Evolutionary conservation across 352 stramenopile species (phyloP), one percentile per base, ranked within the genome.

Genomic region (Peronospora farinosa): DNA sequence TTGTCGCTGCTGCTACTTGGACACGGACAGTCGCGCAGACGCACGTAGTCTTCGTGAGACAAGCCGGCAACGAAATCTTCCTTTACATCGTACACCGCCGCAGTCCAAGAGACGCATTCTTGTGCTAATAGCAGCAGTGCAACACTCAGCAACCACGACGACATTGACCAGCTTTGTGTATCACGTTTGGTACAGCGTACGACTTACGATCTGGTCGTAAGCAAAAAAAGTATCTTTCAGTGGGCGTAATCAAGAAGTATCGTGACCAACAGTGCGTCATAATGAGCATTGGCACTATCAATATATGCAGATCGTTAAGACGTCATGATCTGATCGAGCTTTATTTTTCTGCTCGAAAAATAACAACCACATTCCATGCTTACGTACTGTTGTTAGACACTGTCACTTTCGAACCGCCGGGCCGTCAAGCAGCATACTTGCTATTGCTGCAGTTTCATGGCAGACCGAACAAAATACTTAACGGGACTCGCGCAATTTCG

Each of bases 251-350:
- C 23, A 6, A 27, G n/a, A n/a, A n/a, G n/a, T n/a, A n/a, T n/a
- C n/a, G n/a, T n/a, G n/a, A n/a, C n/a, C n/a, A n/a, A n/a, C n/a
- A 27, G 23, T 3, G 23, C 23, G 23, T 27, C 23, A 27, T 27
- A 5, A 23, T n/a, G n/a, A n/a, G n/a, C n/a, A n/a, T n/a, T n/a
- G 82, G 82, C n/a, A 80, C 74, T 4, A 72, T 89, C 50, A 86
- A 73, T 30, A 89, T 94, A 74, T 96, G 84, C 84, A 84, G 84
- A 15, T 88, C 93, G 56, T 92, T 78, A 21, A 21, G 19, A 21
- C 19, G 19, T 21, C 19, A 21, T 21, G 19, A 21, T 3, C 1
- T 21, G 19, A 1, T 27, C 23, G 23, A 27, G 23, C 23, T 27
- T 23, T 27, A 27, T 4, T 27, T 27, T 27, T 27, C 5, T 27